A percentile compares a stretch with the other conserved stretches of the same genome.
Conservation (phyloP, 495 filamentous ascomycete genomes). For the Aspergillus heteromorphus region DNA sequence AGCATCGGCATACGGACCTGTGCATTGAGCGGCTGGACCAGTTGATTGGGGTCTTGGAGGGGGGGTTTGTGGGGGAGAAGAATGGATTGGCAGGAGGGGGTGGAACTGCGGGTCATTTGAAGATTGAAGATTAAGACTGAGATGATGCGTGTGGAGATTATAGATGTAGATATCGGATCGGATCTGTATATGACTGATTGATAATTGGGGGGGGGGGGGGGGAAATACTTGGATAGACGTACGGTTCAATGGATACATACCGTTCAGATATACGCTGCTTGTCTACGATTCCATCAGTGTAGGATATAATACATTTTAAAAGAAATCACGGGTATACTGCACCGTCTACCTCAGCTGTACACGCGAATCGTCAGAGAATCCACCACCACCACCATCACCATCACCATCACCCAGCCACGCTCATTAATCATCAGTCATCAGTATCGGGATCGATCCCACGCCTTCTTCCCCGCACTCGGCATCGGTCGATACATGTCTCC, state of each 20-base stretch:
- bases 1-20: slow-evolving; percentile 74
- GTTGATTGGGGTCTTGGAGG: slow-evolving; percentile 62
- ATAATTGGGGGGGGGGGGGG: background rate
- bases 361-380: no score
- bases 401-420: background rate
- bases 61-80: slow-evolving; percentile 49
- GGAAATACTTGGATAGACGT: no score
- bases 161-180: no score
- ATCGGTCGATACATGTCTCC: slow-evolving; percentile 28
- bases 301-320: no score
- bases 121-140: background rate
- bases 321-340: no score
- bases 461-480: slow-evolving; percentile 31
- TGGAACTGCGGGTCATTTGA: background rate
- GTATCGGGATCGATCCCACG: slow-evolving; percentile 29
- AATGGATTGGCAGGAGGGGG: background rate
- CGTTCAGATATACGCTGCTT: no score
- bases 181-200: background rate
- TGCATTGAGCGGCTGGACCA: slow-evolving; percentile 64
- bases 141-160: no score
- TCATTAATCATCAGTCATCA: slow-evolving; percentile 10
- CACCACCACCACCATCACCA: no score
- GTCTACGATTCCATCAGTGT: no score
- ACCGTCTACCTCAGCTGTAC: no score
- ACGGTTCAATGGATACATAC: no score